Evolutionary conservation across 2,329 filamentous ascomycete genomes (phyloP).

Genomic region (Macrophomina pseudophaseolina): DNA sequence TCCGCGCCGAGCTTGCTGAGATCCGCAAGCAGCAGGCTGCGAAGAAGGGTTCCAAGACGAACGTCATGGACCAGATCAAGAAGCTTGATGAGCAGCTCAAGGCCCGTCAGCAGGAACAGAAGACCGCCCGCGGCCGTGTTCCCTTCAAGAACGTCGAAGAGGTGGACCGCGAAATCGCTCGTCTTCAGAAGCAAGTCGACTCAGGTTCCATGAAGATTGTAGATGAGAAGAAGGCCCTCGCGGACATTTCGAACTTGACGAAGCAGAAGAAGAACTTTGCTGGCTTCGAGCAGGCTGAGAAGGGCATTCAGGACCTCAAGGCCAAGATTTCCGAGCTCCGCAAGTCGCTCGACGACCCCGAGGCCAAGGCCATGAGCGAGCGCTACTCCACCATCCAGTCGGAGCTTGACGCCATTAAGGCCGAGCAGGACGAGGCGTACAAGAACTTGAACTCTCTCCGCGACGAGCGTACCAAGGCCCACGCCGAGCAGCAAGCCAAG

Average conservation of each 20-base stretch:
- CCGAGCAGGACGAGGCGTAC: constrained; percentile 87
- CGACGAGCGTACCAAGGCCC: constrained; percentile 83
- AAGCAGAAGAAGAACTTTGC: constrained; percentile 92
- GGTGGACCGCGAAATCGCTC: constrained; percentile 79
- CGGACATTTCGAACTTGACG: constrained; percentile 79
- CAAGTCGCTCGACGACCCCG: constrained; percentile 88
- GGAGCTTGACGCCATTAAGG: constrained; percentile 88
- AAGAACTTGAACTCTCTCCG: constrained; percentile 84
- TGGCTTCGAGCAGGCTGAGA: constrained; percentile 82
- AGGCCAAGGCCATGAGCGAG: constrained; percentile 85
- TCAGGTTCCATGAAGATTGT: constrained; percentile 91
- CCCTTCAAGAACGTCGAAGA: constrained; percentile 88
- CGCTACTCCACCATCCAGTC: constrained; percentile 83
- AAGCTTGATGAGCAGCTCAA: constrained; percentile 88
- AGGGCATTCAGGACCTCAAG: constrained; percentile 86
- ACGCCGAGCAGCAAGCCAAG: constrained; percentile 85
- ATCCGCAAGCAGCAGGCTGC: constrained; percentile 87
- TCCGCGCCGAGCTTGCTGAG: constrained; percentile 78
- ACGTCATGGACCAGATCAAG: constrained; percentile 89
- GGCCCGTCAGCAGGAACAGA: constrained; percentile 83
- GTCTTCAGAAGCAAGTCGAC: constrained; percentile 84
- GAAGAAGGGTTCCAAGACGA: constrained; percentile 80
- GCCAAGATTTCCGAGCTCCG: constrained; percentile 86
- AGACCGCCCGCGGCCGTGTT: constrained; percentile 79
- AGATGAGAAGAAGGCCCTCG: constrained; percentile 92